Conservation (phyloP, 331 rosid genomes). For the Phaseolus coccineus region DNA sequence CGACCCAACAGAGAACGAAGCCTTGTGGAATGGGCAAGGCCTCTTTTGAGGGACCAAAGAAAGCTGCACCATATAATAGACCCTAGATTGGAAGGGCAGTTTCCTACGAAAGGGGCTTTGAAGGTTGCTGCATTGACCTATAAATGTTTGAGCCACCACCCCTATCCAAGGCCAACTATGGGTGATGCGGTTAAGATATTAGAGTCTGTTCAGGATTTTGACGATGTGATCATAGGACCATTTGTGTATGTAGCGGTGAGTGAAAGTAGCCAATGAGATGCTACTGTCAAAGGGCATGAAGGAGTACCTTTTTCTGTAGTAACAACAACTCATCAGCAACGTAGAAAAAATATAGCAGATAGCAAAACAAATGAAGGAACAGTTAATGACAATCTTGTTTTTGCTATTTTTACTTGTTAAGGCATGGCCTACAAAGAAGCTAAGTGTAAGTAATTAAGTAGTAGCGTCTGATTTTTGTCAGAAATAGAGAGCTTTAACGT, state of each 20-base stretch:
- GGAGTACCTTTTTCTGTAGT: neutral
- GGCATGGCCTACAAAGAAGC: constrained; percentile 30
- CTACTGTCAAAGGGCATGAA: neutral
- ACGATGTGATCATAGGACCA: constrained; percentile 58
- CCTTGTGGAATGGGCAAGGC: constrained; percentile 81
- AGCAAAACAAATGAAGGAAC: neutral
- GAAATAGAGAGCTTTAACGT: constrained; percentile 23
- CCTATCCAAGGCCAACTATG: constrained; percentile 75
- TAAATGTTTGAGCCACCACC: constrained; percentile 76
- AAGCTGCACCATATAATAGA: constrained; percentile 59
- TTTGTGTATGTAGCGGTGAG: constrained; percentile 76
- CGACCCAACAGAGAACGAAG: constrained; percentile 54
- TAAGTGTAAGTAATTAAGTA: constrained; percentile 23
- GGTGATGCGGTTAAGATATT: constrained; percentile 62
- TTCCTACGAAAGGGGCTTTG: constrained; percentile 64
- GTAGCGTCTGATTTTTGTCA: constrained; percentile 14
- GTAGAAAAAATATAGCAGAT: constrained; percentile 23
- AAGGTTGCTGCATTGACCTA: constrained; percentile 74
- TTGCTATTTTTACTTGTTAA: constrained; percentile 13
- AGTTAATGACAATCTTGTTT: neutral
- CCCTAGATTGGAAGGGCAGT: constrained; percentile 75
- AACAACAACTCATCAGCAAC: constrained; percentile 21
- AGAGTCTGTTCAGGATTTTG: constrained; percentile 67
- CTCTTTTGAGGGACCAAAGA: constrained; percentile 63
- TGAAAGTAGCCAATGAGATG: constrained; percentile 41